Evolutionary conservation across 2,329 filamentous ascomycete species (phyloP), one percentile per base, ranked within the genome.

Genomic region (Xylaria hypoxylon): DNA sequence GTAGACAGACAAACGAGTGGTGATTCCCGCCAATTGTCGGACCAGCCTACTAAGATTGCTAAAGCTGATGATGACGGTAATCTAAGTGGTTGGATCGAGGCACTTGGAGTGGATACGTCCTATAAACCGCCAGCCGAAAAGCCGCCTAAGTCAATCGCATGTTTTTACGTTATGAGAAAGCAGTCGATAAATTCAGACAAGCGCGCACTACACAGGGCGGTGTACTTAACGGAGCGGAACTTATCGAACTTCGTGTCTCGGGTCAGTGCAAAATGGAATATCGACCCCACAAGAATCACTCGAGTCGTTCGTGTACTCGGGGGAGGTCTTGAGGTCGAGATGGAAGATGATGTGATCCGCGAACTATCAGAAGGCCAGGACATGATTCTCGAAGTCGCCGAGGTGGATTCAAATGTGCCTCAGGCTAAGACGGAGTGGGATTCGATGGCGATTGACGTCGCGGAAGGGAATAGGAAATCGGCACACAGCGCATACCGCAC

Each of bases 311-410:
- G 89, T 64, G 83, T 94, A 59, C 90, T 92, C 47, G 84, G 89
- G 15, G 89, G 89, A 70, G 93, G 93, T 0, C 80, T 97, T 1
- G 89, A 94, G 74, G 89, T 98, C 62, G 88, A 96, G 75, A 86
- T 98, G 73, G 96, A 98, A 74, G 94, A 98, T 75, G 94, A 97
- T 69, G 90, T 96, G 53, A 88, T 98, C 35, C 87, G 87, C 50
- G 91, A 95, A 77, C 83, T 98, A 59, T 87, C 89, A 1, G 96
- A 99, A 80, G 94, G 94, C 35, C 93, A 98, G 78, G 95, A 97
- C 75, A 96, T 98, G 91, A 87, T 90, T 65, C 85, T 92, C 64
- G 90, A 96, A 72, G 83, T 92, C 47, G 77, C 78, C 19, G 83
- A 87, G 71, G 74, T 82, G n/a, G 73, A 78, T 33, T 70, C 73